Base-by-base conservation (phyloP, 768 basidiomycete species). In the Gymnopilus dilepis region DNA sequence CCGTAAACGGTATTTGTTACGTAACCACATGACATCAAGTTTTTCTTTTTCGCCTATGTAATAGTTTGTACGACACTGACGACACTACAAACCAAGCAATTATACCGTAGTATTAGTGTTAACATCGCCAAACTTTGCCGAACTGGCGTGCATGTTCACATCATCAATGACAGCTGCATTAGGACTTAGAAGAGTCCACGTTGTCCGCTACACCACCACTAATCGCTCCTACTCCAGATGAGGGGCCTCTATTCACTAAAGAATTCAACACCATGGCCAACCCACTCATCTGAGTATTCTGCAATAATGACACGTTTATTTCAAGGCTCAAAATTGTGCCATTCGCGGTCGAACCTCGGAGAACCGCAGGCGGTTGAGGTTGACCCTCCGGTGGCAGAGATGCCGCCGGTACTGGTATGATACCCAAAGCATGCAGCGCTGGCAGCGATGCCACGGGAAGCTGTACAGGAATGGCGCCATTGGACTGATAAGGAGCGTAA, bases 231-330 rank as follows among this genome's bases (percentile, higher is more conserved):
- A 56, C 59, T 24, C 67, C 67, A 15, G 62, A 52, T 50, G 68
- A 54, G 58, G 65, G 68, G 56, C 70, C 77, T 64, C 83, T 80
- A 26, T 85, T 81, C 80, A 90, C 87, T 64, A 92, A 72, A 2
- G 88, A 86, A 72, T 90, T 92, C 62, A 93, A 73, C 11, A 93
- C 77, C 63, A 88, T 76, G 19, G 89, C 89, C 65, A 92, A 67
- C 13, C 90, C 90, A 69, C 82, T 90, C 86, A 90, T 88, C 68
- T 94, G 92, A n/a, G 84, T 78, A 17, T 86, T 80, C 72, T 91
- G 88, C 57, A 94, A 77, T 19, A 88, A 73, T 15, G 87, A 86
- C 28, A 92, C 85, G 62, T 93, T 92, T 69, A 94, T 90, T 64
- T 94, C 92, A 56, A 94, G 75, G 69, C 82, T 89, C 60, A 92